Evolutionary conservation across 202 grass and related monocot species (phyloP).

Genomic region (Dendrocalamus latiflorus): DNA sequence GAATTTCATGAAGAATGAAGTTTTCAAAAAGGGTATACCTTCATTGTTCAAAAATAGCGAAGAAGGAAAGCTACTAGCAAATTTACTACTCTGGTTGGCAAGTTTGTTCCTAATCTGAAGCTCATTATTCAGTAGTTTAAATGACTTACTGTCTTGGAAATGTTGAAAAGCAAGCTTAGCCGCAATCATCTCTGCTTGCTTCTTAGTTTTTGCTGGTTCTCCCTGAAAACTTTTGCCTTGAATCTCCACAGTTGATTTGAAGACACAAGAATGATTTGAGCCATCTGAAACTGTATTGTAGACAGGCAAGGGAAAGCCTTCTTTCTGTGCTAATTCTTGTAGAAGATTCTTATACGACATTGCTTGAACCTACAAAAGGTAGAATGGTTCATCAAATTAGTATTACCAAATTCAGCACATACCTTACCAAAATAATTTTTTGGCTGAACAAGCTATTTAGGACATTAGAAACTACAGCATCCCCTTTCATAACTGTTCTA

Average conservation of each 20-base stretch:
- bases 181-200: slow-evolving; percentile 62
- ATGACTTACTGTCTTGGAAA: slow-evolving; percentile 53
- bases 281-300: slow-evolving; percentile 41
- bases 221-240: slow-evolving; percentile 48
- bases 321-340: slow-evolving; percentile 67
- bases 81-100: background rate
- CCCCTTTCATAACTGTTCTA: background rate
- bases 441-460: background rate
- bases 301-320: slow-evolving; percentile 38
- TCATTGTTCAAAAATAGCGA: background rate
- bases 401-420: slow-evolving; percentile 29
- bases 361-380: slow-evolving; percentile 39
- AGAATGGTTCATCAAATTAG: slow-evolving; percentile 29
- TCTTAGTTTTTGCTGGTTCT: slow-evolving; percentile 54
- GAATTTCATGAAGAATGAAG: background rate
- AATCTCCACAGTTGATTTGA: slow-evolving; percentile 53
- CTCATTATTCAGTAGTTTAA: background rate
- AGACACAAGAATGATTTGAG: slow-evolving; percentile 1
- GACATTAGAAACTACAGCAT: slow-evolving; percentile 12
- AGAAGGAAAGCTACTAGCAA: background rate
- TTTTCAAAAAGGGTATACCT: background rate
- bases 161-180: slow-evolving; percentile 55
- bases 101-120: slow-evolving; percentile 13
- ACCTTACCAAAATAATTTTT: background rate
- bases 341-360: slow-evolving; percentile 44